Percentiles rank a stretch among this genome's conserved stretches.
Conservation (phyloP, 2,329 filamentous ascomycete genomes). For the Coniochaeta prunicola region DNA sequence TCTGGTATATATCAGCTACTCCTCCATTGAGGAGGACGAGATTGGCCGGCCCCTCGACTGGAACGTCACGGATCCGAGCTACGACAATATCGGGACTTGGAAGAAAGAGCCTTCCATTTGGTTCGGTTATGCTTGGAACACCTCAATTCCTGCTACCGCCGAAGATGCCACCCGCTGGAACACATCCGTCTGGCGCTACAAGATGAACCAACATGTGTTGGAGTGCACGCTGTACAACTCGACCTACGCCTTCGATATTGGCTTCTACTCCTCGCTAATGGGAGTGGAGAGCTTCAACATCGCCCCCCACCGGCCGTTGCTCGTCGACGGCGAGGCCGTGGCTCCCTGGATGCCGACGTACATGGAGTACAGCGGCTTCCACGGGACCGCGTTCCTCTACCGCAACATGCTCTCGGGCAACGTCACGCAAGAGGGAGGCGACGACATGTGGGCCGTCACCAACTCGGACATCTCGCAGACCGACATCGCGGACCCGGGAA, state of each 20-base stretch:
- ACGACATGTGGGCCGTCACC: constrained; percentile 2
- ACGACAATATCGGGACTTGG: constrained; percentile 5
- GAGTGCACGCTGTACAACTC: constrained; percentile 9
- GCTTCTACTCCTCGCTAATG: constrained; percentile 4
- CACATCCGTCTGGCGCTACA: not conserved
- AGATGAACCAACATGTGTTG: constrained; percentile 5
- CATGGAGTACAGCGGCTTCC: constrained; percentile 8
- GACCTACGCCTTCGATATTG: constrained; percentile 5
- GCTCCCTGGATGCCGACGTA: constrained; percentile 5
- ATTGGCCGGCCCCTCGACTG: constrained; percentile 7
- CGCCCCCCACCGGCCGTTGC: not conserved
- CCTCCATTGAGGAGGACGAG: constrained; percentile 5
- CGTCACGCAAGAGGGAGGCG: constrained; percentile 3
- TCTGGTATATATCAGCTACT: constrained; percentile 9
- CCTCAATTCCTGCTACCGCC: not conserved
- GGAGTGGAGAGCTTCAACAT: not conserved
- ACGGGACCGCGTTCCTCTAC: constrained; percentile 7
- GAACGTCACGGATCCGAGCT: constrained; percentile 4
- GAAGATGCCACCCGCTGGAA: constrained; percentile 1
- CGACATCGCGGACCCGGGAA: constrained; percentile 3
- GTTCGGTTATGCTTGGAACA: constrained; percentile 6
- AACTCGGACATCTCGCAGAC: constrained; percentile 6
- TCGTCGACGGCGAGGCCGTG: constrained; percentile 1
- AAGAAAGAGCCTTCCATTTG: constrained; percentile 6
- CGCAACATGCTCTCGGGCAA: constrained; percentile 8